Evolutionary conservation across 2,329 filamentous ascomycete genomes (phyloP).

Genomic region (Beauveria asiatica): DNA sequence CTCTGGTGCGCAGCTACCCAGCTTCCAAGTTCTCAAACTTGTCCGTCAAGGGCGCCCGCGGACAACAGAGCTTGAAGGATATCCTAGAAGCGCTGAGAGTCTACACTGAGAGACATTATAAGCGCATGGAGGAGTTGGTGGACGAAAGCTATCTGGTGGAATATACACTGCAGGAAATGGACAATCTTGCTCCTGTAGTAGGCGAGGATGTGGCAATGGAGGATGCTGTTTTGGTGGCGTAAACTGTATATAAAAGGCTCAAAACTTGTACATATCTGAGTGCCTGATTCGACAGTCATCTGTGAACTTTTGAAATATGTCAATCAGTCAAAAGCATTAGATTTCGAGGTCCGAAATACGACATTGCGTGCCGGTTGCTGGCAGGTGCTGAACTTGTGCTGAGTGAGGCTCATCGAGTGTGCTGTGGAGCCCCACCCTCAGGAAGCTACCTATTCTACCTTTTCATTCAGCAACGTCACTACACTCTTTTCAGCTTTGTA

Average conservation of each 20-base stretch:
- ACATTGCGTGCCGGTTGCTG: background rate
- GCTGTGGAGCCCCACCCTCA: conserved; percentile 1
- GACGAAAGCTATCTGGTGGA: conserved; percentile 93
- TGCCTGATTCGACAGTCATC: too few species aligned
- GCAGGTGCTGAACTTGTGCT: background rate
- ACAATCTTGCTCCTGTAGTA: conserved; percentile 50
- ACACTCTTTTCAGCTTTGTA: background rate
- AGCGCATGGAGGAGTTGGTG: conserved; percentile 76
- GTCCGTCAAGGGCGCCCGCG: conserved; percentile 48
- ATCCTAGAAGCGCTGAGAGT: conserved; percentile 78
- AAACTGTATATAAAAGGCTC: conserved; percentile 10
- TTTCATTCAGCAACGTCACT: background rate
- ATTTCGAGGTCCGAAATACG: background rate
- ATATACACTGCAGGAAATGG: conserved; percentile 91
- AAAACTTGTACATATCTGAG: conserved; percentile 1
- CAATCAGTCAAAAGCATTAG: background rate
- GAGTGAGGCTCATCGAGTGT: background rate
- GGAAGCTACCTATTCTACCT: background rate
- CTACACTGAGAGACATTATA: conserved; percentile 91
- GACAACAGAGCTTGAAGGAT: conserved; percentile 65
- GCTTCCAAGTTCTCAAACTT: conserved; percentile 67
- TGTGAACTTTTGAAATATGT: background rate
- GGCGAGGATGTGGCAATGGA: conserved; percentile 25
- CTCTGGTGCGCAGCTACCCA: conserved; percentile 72
- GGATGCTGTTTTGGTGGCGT: conserved; percentile 35